Conservation (phyloP, 2,329 filamentous ascomycete species). For the Cryphonectria naterciae region DNA sequence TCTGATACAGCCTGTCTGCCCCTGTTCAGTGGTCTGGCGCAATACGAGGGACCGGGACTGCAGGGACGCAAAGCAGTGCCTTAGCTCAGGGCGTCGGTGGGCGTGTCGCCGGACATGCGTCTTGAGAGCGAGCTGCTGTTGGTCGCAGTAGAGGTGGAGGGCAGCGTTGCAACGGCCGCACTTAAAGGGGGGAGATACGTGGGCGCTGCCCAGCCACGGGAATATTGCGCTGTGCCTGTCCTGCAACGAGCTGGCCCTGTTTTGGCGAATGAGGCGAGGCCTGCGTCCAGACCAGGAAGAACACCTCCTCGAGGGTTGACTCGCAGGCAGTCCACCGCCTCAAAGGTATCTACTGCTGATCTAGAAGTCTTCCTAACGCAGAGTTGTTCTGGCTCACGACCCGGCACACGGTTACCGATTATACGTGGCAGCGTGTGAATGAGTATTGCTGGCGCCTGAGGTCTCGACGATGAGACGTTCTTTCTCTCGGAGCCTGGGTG, state of each 20-base stretch:
- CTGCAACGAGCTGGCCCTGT: not conserved
- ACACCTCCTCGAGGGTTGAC: not conserved
- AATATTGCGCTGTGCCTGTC: slow-evolving; percentile 12
- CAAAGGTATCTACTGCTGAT: slow-evolving; percentile 9
- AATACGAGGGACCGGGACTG: slow-evolving; percentile 9
- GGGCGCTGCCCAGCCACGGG: slow-evolving; percentile 15
- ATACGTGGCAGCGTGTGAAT: not conserved
- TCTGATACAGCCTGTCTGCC: slow-evolving; percentile 26
- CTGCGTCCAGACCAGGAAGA: slow-evolving; percentile 4
- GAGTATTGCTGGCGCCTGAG: not conserved
- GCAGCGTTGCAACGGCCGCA: slow-evolving; percentile 20
- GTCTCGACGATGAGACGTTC: not conserved
- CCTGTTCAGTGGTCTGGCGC: slow-evolving; percentile 11
- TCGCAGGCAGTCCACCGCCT: not conserved
- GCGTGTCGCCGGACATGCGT: slow-evolving; percentile 20
- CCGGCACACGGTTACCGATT: not conserved
- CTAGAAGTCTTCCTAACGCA: slow-evolving; percentile 4
- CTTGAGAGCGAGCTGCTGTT: slow-evolving; percentile 10
- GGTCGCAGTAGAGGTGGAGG: slow-evolving; percentile 22
- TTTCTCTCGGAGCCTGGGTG: not conserved
- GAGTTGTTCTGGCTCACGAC: not conserved
- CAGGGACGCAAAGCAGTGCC: slow-evolving; percentile 6
- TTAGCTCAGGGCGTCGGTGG: slow-evolving; percentile 20
- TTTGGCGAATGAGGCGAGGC: not conserved
- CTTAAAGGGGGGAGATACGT: not conserved